Conservation (phyloP, 805 yeast genomes). For the Clavispora fructus region DNA sequence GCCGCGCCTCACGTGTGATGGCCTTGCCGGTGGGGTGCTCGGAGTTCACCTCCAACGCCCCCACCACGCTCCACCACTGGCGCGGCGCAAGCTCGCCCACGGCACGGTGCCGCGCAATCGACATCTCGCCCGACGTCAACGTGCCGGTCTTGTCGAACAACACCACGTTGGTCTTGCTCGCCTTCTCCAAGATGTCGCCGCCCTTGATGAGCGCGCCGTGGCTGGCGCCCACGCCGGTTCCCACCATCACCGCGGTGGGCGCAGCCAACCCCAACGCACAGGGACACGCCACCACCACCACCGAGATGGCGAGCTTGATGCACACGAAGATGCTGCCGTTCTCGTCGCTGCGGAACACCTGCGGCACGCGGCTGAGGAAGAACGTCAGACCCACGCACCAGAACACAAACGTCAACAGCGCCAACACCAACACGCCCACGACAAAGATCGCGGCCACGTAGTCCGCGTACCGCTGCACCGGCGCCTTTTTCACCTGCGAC, state of each 20-base stretch:
- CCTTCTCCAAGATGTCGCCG: conserved; percentile 79
- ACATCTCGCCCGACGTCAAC: conserved; percentile 79
- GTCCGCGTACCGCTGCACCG: conserved; percentile 88
- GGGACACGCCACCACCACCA: conserved; percentile 96
- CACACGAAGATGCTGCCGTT: conserved; percentile 63
- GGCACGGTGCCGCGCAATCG: conserved; percentile 14
- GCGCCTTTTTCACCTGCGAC: conserved; percentile 86
- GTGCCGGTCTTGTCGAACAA: conserved; percentile 97
- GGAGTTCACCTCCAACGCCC: conserved; percentile 59
- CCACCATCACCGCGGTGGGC: conserved; percentile 98
- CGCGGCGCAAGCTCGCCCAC: conserved; percentile 5
- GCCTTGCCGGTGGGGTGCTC: conserved; percentile 90
- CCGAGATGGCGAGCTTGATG: conserved; percentile 79
- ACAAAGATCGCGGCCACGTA: conserved; percentile 80
- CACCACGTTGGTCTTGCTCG: conserved; percentile 57
- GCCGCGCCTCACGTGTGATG: conserved; percentile 38
- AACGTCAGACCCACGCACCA: conserved; percentile 31
- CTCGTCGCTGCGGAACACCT: conserved; percentile 37
- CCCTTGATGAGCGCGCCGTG: conserved; percentile 90
- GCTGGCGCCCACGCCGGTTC: conserved; percentile 92
- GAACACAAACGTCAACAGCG: conserved; percentile 54
- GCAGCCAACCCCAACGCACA: conserved; percentile 97
- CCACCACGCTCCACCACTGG: conserved; percentile 49
- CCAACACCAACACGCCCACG: conserved; percentile 59
- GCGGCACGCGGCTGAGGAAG: conserved; percentile 34